Base-by-base conservation (phyloP, 768 basidiomycete genomes). In the Dacryopinax primogenitus region DNA sequence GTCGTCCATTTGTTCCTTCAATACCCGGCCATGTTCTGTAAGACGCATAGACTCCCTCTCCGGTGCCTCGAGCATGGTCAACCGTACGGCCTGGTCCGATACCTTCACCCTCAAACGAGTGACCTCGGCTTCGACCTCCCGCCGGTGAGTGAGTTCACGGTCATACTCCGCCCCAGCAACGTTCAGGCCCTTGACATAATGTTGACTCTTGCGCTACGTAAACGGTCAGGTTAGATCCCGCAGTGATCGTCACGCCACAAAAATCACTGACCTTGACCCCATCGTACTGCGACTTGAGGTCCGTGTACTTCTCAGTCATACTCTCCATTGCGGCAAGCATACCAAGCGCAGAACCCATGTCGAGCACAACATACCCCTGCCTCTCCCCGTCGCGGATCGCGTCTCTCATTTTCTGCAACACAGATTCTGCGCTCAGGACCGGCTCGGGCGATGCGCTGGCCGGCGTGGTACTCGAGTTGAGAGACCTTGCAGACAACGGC, bases 121-220 rank as follows among this genome's bases (percentile, higher is more conserved):
- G 66, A 97, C 89, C 76, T 97, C 93, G 0, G 90, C 86, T 76
- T 98, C 93, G 0, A 90, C 88, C 68, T 97, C 93, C 18, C 90
- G 84, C 21, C 95, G 83, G 23, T 86, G 84, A 65, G 88, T 86
- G 35, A 93, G 80, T 74, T 98, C 96, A 63, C 84, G 84, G 72
- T 97, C 94, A 72, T 95, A 97, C 72, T 98, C 96, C 44, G 87
- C 86, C 70, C 93, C 90, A 1, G 95, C 93, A 28, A 94, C 92
- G 0, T 86, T 86, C 41, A 99, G 78, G 41, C 96, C 96, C 67
- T 93, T 88, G 64, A 93, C 89, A 67, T 90, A 94, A 68, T 92
- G 89, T 68, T 89, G 88, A 72, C 92, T 96, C 61, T 89, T 85
- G 62, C 95, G 81, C 95, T 99, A 72, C 34, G 33, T 47, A 33